Conservation (phyloP, 805 yeast genomes). For the Clavispora fructus region DNA sequence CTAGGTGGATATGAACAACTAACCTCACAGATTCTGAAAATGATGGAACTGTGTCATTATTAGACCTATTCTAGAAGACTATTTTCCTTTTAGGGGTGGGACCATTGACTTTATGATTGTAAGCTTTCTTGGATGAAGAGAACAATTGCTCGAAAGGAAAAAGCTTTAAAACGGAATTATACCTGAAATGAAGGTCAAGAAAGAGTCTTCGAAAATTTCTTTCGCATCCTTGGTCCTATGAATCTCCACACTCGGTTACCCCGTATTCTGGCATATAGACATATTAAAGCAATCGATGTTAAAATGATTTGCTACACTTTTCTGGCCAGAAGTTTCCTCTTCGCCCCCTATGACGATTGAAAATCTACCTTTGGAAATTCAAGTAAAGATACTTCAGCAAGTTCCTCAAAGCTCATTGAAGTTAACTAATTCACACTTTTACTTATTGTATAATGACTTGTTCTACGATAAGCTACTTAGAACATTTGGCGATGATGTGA, state of each 20-base stretch:
- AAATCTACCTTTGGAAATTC: conserved; percentile 41
- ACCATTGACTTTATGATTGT: too few relatives aligned
- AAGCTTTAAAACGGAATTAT: too few relatives aligned
- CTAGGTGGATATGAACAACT: too few relatives aligned
- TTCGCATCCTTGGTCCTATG: too few relatives aligned
- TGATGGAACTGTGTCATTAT: too few relatives aligned
- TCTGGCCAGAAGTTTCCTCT: not conserved
- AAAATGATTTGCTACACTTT: not conserved
- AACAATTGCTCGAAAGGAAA: too few relatives aligned
- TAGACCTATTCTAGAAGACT: too few relatives aligned
- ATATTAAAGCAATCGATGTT: not conserved
- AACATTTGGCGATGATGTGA: conserved; percentile 34
- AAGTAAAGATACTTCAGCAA: conserved; percentile 27
- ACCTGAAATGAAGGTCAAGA: too few relatives aligned
- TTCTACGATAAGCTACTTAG: conserved; percentile 35
- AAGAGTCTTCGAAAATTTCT: too few relatives aligned
- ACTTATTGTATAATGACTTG: conserved; percentile 45
- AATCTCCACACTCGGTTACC: not conserved
- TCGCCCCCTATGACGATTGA: conserved; percentile 6
- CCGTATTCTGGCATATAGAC: not conserved
- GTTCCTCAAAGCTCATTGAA: conserved; percentile 32
- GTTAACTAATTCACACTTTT: conserved; percentile 38
- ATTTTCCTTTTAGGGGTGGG: too few relatives aligned
- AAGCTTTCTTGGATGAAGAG: too few relatives aligned
- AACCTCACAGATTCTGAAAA: too few relatives aligned